These are phyloP conservation scores for Sisymbrium irio DNA, from an alignment of 345 rosid genomes.

Conservation along the genomic window DNA sequence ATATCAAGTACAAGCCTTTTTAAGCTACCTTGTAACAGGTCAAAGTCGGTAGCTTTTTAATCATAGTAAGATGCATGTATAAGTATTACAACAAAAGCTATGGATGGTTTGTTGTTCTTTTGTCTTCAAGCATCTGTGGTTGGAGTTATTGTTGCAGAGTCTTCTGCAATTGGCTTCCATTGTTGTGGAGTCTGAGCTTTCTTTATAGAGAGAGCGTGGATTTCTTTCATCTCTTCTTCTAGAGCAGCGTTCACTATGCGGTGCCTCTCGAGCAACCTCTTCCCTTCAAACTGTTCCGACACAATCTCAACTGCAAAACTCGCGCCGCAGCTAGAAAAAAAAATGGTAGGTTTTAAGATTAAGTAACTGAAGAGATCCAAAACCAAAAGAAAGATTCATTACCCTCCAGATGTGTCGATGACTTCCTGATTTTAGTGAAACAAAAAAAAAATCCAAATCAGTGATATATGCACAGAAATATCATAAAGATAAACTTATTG, in stretches of 20 bases:
- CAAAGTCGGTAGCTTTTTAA: background rate
- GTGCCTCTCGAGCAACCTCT: slow-evolving; percentile 86
- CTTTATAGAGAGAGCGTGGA: slow-evolving; percentile 86
- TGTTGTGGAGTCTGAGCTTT: slow-evolving; percentile 70
- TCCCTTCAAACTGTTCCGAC: slow-evolving; percentile 74
- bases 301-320: slow-evolving; percentile 74
- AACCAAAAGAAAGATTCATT: slow-evolving; percentile 2
- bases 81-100: background rate
- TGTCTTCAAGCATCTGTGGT: slow-evolving; percentile 26
- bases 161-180: slow-evolving; percentile 63
- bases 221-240: slow-evolving; percentile 81
- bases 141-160: slow-evolving; percentile 41
- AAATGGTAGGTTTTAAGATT: background rate
- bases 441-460: background rate
- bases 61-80: background rate
- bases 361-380: background rate
- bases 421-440: slow-evolving; percentile 56
- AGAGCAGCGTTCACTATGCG: slow-evolving; percentile 71
- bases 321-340: slow-evolving; percentile 68
- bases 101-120: background rate
- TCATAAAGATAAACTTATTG: background rate
- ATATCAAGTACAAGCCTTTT: slow-evolving; percentile 13
- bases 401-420: slow-evolving; percentile 89
- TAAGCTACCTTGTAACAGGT: background rate
- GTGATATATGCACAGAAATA: background rate